A percentile compares a stretch with the other conserved stretches of the same genome.
phyloP scores from a whole-genome alignment of 352 stramenopile species.

The Phytophthora litchii region DNA sequence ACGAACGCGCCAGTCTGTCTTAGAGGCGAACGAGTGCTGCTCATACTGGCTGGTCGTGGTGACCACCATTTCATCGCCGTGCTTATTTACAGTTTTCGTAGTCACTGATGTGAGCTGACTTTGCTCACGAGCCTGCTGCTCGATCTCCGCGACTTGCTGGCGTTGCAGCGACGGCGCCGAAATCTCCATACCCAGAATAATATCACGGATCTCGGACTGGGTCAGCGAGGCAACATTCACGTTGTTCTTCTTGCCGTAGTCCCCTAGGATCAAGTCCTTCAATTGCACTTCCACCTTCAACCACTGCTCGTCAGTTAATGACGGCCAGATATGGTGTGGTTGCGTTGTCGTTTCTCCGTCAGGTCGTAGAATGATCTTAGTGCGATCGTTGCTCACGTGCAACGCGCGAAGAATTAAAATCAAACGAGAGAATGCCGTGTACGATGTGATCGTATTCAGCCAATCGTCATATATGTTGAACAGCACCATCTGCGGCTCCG shows the following conservation, averaged over 20 bases:
- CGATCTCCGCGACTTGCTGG: conserved; percentile 99
- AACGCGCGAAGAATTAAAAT: conserved; percentile 99
- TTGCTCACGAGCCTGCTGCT: conserved; percentile 98
- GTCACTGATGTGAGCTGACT: conserved; percentile 98
- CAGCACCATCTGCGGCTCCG: conserved; percentile 99
- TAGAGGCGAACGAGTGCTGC: conserved; percentile 99
- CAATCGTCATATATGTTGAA: conserved; percentile 99
- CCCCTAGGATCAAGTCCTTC: conserved; percentile 99
- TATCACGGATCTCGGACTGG: conserved; percentile 99
- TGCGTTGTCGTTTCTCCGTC: conserved; percentile 99
- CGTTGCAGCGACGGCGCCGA: conserved; percentile 98
- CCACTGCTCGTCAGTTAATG: conserved; percentile 99
- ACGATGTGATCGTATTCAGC: conserved; percentile 99
- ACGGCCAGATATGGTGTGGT: conserved; percentile 99
- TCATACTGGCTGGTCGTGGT: conserved; percentile 99
- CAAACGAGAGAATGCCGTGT: conserved; percentile 99
- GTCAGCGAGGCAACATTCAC: conserved; percentile 99
- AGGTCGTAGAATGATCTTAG: conserved; percentile 97
- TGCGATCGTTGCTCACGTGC: conserved; percentile 96
- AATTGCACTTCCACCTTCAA: conserved; percentile 99
- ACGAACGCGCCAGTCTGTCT: conserved; percentile 99
- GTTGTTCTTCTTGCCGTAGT: conserved; percentile 99
- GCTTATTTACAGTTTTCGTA: conserved; percentile 99
- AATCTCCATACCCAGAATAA: conserved; percentile 99
- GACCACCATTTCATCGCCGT: conserved; percentile 99